A percentile compares a stretch with the other conserved stretches of the same genome.
Evolutionary conservation across 225 moss, liverwort and hornwort genomes (phyloP).

Genomic region (Marchantia paleacea): DNA sequence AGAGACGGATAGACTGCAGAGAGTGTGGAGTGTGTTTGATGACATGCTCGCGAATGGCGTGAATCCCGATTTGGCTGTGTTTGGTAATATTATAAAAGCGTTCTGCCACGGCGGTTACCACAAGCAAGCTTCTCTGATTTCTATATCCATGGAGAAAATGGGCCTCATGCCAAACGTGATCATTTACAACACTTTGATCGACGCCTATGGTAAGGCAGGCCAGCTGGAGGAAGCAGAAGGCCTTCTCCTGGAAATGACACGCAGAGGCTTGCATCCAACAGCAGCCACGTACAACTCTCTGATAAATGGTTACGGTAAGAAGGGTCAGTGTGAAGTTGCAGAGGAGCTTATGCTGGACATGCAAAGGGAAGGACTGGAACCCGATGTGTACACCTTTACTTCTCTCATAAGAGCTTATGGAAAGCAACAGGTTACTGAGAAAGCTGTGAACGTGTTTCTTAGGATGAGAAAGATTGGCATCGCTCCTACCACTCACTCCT

Average conservation of each 20-base stretch:
- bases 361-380: slow-evolving; percentile 59
- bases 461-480: slow-evolving; percentile 66
- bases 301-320: slow-evolving; percentile 59
- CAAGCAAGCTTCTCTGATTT: slow-evolving; percentile 61
- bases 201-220: slow-evolving; percentile 66
- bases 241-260: slow-evolving; percentile 62
- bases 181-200: slow-evolving; percentile 85
- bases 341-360: slow-evolving; percentile 72
- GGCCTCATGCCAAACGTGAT: slow-evolving; percentile 50
- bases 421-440: slow-evolving; percentile 60
- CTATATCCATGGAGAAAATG: slow-evolving; percentile 74
- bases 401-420: slow-evolving; percentile 73
- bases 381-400: slow-evolving; percentile 79
- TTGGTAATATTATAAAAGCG: slow-evolving; percentile 75
- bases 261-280: slow-evolving; percentile 53
- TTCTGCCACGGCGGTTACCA: slow-evolving; percentile 71
- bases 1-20: slow-evolving; percentile 44
- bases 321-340: slow-evolving; percentile 56
- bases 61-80: slow-evolving; percentile 54
- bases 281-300: slow-evolving; percentile 74
- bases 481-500: slow-evolving; percentile 61
- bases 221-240: slow-evolving; percentile 85
- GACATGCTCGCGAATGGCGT: slow-evolving; percentile 60
- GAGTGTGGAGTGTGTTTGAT: slow-evolving; percentile 68
- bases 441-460: slow-evolving; percentile 63